Base-by-base conservation (phyloP, 2,329 filamentous ascomycete genomes). In the Ilyonectria mors-panacis region DNA sequence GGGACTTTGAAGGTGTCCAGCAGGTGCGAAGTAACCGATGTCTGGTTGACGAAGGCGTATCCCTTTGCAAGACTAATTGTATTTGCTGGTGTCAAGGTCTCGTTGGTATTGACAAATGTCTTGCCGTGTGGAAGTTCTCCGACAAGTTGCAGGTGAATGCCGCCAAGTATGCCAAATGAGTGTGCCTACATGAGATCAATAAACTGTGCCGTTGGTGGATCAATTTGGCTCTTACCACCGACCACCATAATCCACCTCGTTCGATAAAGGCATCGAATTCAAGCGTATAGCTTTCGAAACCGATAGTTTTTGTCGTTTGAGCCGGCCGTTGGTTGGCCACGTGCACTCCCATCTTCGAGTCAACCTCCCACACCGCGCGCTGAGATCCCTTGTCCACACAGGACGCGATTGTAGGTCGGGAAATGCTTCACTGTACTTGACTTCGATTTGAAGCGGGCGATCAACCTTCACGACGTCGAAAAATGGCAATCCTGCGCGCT, bases 1-100 rank as follows among this genome's bases (percentile, higher is more conserved):
- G 59, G 59, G 19, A 62, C 37, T 13, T 62, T 13, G 4, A 62
- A 62, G 21, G 59, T 62, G 37, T 48, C 39, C 10, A 62, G 19
- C 1, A 45, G 28, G 28, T 62, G 55, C 2, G 59, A 62, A 7
- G 59, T 62, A 6, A 62, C 47, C 12, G 48, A 53, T 26, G 59
- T 62, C 19, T 62, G 59, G 28, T 62, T 62, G 12, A 55, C 59
- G 19, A 62, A 62, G 6, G 23, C 59, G 39, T 55, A 62, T n/a
- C 48, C 59, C 13, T 48, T 54, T 7, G 50, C 50, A n/a, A 62
- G 8, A 10, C 30, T 37, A 7, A 62, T 54, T 10, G 59, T 26
- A 15, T 55, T 62, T 19, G 48, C 35, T 17, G 37, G 59, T 10
- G 50, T 54, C 26, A 55, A 35, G 3, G 37, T 55, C 26, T 37